These are phyloP conservation scores for Litchi chinensis DNA, from an alignment of 345 rosid species.

Conservation along the genomic window DNA sequence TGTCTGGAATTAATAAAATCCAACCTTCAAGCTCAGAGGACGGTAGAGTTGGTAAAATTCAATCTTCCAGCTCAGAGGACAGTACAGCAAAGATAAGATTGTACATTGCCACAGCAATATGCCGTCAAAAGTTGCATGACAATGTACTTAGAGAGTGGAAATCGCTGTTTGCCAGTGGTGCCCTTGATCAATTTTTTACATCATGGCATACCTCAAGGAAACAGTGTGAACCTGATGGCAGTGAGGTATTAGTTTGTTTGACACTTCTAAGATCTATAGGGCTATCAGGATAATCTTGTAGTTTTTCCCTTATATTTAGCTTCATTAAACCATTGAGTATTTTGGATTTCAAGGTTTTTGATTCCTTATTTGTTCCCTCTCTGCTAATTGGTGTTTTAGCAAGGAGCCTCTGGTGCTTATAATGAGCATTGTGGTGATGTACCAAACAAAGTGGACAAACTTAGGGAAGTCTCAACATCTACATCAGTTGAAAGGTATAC, in stretches of 20 bases:
- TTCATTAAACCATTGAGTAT: not conserved
- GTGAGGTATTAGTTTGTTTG: conserved; percentile 28
- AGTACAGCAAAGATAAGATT: conserved; percentile 47
- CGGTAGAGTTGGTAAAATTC: conserved; percentile 37
- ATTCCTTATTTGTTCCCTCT: not conserved
- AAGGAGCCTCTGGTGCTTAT: conserved; percentile 18
- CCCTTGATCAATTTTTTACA: conserved; percentile 44
- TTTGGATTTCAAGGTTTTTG: not conserved
- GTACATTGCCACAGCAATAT: conserved; percentile 67
- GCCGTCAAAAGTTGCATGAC: conserved; percentile 81
- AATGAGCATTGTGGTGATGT: conserved; percentile 19
- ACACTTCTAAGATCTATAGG: not conserved
- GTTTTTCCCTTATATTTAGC: not conserved
- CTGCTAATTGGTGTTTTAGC: conserved; percentile 35
- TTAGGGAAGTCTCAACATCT: conserved; percentile 26
- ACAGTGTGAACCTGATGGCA: conserved; percentile 18
- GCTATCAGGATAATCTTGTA: not conserved
- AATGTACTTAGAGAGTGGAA: conserved; percentile 66
- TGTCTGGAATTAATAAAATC: conserved; percentile 41
- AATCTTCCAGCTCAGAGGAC: conserved; percentile 44
- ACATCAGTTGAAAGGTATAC: conserved; percentile 46
- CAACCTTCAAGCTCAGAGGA: conserved; percentile 44
- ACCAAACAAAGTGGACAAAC: conserved; percentile 18
- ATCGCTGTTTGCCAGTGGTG: conserved; percentile 41
- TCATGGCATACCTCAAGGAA: conserved; percentile 36